Percentiles rank a stretch among this genome's conserved stretches.
These are phyloP conservation scores for Malassezia cuniculi DNA, from an alignment of 1,284 basidiomycete genomes.

Conservation along the genomic window DNA sequence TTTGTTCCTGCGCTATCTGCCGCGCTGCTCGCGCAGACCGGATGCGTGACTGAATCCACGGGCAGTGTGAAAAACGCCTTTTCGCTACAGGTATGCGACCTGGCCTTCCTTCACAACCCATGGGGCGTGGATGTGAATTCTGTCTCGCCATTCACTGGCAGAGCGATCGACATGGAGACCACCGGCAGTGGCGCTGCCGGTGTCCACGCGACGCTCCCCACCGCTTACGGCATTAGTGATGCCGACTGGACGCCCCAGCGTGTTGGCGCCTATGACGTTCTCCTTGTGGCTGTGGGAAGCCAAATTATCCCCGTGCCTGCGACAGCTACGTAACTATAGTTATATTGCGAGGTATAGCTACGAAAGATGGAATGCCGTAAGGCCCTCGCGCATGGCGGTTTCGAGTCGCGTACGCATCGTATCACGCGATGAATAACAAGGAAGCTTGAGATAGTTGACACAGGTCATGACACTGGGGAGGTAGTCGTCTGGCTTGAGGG, in stretches of 20 bases:
- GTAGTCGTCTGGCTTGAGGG: constrained; percentile 70
- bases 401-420: constrained; percentile 31
- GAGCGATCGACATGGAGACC: constrained; percentile 2
- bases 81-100: constrained; percentile 7
- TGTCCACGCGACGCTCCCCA: not conserved
- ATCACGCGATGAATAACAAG: constrained; percentile 32
- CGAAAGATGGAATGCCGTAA: constrained; percentile 40
- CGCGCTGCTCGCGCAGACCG: not conserved
- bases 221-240: constrained; percentile 1
- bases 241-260: constrained; percentile 8
- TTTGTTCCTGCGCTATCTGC: not conserved
- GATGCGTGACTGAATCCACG: too few species aligned
- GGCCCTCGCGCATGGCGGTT: constrained; percentile 40
- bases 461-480: constrained; percentile 98
- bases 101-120: constrained; percentile 8
- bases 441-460: constrained; percentile 55
- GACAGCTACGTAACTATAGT: not conserved
- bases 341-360: constrained; percentile 9
- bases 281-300: constrained; percentile 7
- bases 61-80: too few species aligned
- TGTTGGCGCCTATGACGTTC: constrained; percentile 8
- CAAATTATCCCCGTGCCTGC: constrained; percentile 6
- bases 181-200: not conserved
- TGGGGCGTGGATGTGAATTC: constrained; percentile 3
- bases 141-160: constrained; percentile 1